Evolutionary conservation across 768 basidiomycete species (phyloP).

Genomic region (Macrolepiota albuminosa): DNA sequence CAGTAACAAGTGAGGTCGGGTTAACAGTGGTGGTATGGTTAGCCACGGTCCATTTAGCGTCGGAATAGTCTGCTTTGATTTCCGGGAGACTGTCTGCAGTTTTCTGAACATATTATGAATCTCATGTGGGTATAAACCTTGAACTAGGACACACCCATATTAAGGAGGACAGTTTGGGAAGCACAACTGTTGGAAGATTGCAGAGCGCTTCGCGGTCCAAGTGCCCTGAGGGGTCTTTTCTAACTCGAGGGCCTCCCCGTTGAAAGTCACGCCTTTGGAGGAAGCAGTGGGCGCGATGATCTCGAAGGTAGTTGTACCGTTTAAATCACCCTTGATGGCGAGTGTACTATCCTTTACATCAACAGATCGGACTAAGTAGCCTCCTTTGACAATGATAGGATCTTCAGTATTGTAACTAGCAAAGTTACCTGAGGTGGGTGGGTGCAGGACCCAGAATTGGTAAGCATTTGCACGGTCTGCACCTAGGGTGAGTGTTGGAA

Average conservation of each 20-base stretch:
- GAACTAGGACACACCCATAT: slow-evolving; percentile 28
- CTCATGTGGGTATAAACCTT: background rate
- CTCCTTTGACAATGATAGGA: slow-evolving; percentile 44
- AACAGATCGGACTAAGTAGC: slow-evolving; percentile 41
- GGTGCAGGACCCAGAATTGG: slow-evolving; percentile 47
- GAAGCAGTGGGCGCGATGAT: slow-evolving; percentile 39
- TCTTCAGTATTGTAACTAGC: slow-evolving; percentile 33
- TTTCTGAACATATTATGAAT: slow-evolving; percentile 25
- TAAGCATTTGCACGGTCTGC: slow-evolving; percentile 46
- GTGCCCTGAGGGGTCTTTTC: slow-evolving; percentile 39
- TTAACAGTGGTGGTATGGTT: slow-evolving; percentile 37
- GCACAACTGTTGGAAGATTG: slow-evolving; percentile 27
- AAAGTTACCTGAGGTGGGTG: slow-evolving; percentile 30
- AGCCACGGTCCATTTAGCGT: slow-evolving; percentile 38
- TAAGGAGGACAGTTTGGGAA: slow-evolving; percentile 30
- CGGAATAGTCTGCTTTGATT: slow-evolving; percentile 33
- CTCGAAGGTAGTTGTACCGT: slow-evolving; percentile 38
- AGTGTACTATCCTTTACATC: slow-evolving; percentile 30
- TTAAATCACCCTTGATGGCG: slow-evolving; percentile 40
- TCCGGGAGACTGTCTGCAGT: slow-evolving; percentile 39
- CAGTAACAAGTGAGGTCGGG: slow-evolving; percentile 30
- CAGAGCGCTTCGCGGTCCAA: slow-evolving; percentile 25
- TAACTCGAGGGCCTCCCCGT: slow-evolving; percentile 29
- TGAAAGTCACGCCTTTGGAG: slow-evolving; percentile 38
- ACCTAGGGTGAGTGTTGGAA: background rate